phyloP scores from a whole-genome alignment of 2,329 filamentous ascomycete species.

The Paracoccidioides lutzii region DNA sequence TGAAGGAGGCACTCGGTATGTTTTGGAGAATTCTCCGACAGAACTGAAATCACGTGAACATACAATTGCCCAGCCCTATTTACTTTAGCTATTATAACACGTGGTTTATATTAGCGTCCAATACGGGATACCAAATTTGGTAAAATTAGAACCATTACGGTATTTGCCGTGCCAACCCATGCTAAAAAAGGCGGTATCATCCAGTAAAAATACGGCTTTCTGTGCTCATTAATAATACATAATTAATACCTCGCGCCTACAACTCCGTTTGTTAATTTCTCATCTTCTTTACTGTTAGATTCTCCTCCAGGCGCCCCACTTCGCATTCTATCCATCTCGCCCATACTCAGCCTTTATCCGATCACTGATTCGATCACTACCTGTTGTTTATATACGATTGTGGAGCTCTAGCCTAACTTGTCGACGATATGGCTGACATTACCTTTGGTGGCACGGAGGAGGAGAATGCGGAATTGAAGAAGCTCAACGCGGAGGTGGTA shows the following conservation, averaged over 20 bases:
- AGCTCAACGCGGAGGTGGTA: conserved; percentile 66
- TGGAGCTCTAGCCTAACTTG: neutral
- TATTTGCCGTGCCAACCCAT: neutral
- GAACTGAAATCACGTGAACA: neutral
- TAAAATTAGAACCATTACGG: neutral
- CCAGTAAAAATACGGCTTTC: neutral
- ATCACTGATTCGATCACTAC: neutral
- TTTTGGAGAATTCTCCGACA: neutral
- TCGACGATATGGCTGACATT: conserved; percentile 53
- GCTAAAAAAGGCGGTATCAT: neutral
- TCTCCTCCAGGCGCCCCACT: neutral
- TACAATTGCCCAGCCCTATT: neutral
- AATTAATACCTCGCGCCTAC: neutral
- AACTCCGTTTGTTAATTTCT: neutral
- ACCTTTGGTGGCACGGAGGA: conserved; percentile 63
- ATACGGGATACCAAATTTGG: neutral
- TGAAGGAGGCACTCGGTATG: neutral
- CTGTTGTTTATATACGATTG: neutral
- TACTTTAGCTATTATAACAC: neutral
- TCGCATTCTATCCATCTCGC: neutral
- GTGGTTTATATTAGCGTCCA: neutral
- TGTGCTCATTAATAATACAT: neutral
- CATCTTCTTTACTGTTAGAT: neutral
- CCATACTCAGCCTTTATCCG: neutral
- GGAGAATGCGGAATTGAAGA: conserved; percentile 70